Conservation (phyloP, 768 basidiomycete genomes). For the Phylloporus sp. region DNA sequence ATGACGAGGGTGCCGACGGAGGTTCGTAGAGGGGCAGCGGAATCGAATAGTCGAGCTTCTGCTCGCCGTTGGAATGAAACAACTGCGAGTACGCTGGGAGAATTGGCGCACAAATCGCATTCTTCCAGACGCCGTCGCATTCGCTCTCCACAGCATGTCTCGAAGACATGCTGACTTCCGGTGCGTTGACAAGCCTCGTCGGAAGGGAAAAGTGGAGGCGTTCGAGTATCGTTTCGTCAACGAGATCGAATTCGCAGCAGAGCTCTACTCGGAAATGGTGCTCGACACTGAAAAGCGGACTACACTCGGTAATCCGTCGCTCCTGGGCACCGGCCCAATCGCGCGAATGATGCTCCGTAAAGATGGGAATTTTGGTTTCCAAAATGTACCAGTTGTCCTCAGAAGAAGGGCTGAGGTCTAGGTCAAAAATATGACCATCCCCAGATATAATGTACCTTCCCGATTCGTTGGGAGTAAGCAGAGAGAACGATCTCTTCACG, state of each 20-base stretch:
- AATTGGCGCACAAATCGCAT: slow-evolving; percentile 21
- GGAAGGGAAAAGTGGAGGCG: slow-evolving; percentile 43
- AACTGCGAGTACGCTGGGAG: slow-evolving; percentile 80
- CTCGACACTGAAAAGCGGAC: slow-evolving; percentile 54
- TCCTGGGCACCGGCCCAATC: slow-evolving; percentile 30
- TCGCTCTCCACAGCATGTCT: slow-evolving; percentile 1
- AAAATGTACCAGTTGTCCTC: slow-evolving; percentile 27
- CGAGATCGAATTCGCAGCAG: slow-evolving; percentile 51
- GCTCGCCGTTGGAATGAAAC: slow-evolving; percentile 70
- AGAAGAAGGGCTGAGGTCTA: slow-evolving; percentile 16
- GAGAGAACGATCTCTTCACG: slow-evolving; percentile 38
- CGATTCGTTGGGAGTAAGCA: slow-evolving; percentile 46
- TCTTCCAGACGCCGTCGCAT: slow-evolving; percentile 9
- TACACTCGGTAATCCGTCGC: slow-evolving; percentile 42
- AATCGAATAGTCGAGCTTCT: slow-evolving; percentile 60
- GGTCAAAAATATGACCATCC: slow-evolving; percentile 47
- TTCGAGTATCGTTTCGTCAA: slow-evolving; percentile 26
- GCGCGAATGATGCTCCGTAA: slow-evolving; percentile 5
- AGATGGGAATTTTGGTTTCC: slow-evolving; percentile 20
- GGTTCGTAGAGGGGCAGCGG: slow-evolving; percentile 67
- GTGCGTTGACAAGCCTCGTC: slow-evolving; percentile 46
- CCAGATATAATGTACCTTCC: slow-evolving; percentile 48
- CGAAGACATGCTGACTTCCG: slow-evolving; percentile 10
- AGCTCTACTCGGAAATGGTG: slow-evolving; percentile 56
- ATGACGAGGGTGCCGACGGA: slow-evolving; percentile 6